Evolutionary conservation across 1,284 basidiomycete genomes (phyloP).

Genomic region (Taiwanofungus camphoratus): DNA sequence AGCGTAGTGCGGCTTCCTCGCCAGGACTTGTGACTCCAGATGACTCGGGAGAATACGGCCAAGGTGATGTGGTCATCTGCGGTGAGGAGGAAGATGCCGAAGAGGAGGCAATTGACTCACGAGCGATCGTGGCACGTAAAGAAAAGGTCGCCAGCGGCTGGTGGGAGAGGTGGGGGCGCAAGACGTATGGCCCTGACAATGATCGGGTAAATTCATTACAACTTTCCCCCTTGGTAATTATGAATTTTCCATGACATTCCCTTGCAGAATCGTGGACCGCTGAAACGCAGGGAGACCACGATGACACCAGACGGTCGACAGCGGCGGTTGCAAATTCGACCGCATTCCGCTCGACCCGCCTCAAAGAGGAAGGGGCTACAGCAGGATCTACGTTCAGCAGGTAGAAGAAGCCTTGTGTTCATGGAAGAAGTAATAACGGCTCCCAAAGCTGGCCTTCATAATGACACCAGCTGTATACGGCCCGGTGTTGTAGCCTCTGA

Average conservation of each 20-base stretch:
- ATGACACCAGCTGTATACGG: slow-evolving; percentile 13
- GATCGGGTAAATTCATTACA: slow-evolving; percentile 22
- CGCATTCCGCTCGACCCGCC: slow-evolving; percentile 17
- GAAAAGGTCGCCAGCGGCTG: slow-evolving; percentile 52
- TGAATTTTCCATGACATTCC: background rate
- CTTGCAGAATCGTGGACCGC: slow-evolving; percentile 25
- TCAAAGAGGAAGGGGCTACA: slow-evolving; percentile 16
- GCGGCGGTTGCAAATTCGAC: slow-evolving; percentile 18
- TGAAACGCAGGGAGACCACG: slow-evolving; percentile 42
- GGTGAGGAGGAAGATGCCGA: slow-evolving; percentile 16
- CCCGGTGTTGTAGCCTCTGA: slow-evolving; percentile 17
- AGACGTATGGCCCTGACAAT: slow-evolving; percentile 10
- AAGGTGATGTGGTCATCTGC: slow-evolving; percentile 9
- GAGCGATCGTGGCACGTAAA: slow-evolving; percentile 25
- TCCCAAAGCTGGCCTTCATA: slow-evolving; percentile 12
- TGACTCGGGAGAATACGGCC: slow-evolving; percentile 17
- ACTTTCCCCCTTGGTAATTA: slow-evolving; percentile 10
- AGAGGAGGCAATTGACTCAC: slow-evolving; percentile 16
- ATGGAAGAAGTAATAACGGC: slow-evolving; percentile 16
- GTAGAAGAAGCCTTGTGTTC: slow-evolving; percentile 20
- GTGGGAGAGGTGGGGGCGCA: slow-evolving; percentile 49
- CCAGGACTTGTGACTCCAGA: slow-evolving; percentile 27
- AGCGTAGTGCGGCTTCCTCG: slow-evolving; percentile 25
- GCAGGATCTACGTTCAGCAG: slow-evolving; percentile 22
- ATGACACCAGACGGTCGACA: slow-evolving; percentile 38